Evolutionary conservation across 345 rosid genomes (phyloP), one percentile per base, ranked within the genome.

Genomic region (Lumnitzera racemosa): DNA sequence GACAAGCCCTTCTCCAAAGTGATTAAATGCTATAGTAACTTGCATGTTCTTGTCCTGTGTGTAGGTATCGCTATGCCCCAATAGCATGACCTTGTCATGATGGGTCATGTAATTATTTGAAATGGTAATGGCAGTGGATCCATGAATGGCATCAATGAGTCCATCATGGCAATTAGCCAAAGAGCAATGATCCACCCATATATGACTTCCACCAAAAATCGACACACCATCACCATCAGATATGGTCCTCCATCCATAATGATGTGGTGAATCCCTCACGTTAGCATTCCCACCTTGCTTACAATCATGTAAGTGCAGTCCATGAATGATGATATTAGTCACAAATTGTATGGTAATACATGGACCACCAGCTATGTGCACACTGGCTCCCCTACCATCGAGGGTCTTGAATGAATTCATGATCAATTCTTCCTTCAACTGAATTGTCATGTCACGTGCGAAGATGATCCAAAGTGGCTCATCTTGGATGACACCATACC

Each of bases 161-260:
- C 96, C 96, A 49, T 88, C 96, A 7, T 60, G 61, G 61, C 96
- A 88, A 63, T 83, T 88, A 3, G 96, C 72, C 2, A 88, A 67
- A 1, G 96, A 85, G 65, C 80, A 76, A 74, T 88, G 96, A 66
- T 88, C 96, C 15, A 88, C 90, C 96, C 96, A 88, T 46, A 88
- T 50, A 57, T 88, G 92, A 68, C 85, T 83, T n/a, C 83, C 86
- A 0, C 96, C 92, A 11, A 85, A 85, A 52, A 88, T 83, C 11
- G 96, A 88, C 5, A 85, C 85, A 0, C 90, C 96, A 16, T 88
- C 96, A 29, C 96, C 96, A 82, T 88, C 92, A 49, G 96, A 88
- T 55, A 77, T 1, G 0, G 96, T 88, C 47, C 91, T 71, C 60
- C 66, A 88, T 46, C 91, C 96, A 53, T 56, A 88, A 58, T 88